phyloP scores from a whole-genome alignment of 2,329 filamentous ascomycete species.

The Fusarium oligoseptatum region DNA sequence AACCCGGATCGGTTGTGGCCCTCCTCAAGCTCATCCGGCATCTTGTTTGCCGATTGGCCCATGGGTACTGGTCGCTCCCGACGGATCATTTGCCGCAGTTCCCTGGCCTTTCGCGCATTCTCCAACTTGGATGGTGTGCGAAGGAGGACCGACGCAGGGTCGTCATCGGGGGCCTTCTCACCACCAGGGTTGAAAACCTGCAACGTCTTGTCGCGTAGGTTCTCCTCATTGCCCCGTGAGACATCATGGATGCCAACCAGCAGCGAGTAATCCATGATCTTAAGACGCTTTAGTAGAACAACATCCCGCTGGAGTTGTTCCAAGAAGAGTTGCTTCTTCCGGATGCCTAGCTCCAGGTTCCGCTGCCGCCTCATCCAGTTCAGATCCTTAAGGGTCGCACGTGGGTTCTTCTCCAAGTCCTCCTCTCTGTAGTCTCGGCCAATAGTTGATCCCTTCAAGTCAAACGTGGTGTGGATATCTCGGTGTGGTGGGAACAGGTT shows the following conservation, averaged over 20 bases:
- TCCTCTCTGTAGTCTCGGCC: conserved; percentile 93
- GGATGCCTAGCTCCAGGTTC: conserved; percentile 87
- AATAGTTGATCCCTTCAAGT: conserved; percentile 95
- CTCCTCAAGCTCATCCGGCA: conserved; percentile 90
- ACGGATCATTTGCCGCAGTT: conserved; percentile 92
- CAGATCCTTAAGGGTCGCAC: conserved; percentile 94
- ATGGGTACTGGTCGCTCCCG: conserved; percentile 94
- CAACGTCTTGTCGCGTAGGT: conserved; percentile 88
- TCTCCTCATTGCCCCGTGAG: conserved; percentile 92
- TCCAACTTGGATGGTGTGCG: conserved; percentile 95
- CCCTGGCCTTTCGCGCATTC: conserved; percentile 88
- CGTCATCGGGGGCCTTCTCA: conserved; percentile 69
- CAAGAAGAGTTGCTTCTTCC: conserved; percentile 89
- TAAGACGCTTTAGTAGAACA: conserved; percentile 83
- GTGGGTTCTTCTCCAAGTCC: conserved; percentile 86
- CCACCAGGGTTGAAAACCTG: conserved; percentile 94
- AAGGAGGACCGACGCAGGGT: conserved; percentile 76
- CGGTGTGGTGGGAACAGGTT: conserved; percentile 97
- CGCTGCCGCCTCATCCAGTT: conserved; percentile 93
- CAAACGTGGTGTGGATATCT: conserved; percentile 97
- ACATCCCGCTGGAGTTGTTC: conserved; percentile 92
- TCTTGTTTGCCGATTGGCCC: conserved; percentile 82
- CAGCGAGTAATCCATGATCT: conserved; percentile 99
- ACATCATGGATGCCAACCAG: conserved; percentile 95
- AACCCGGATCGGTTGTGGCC: conserved; percentile 77